phyloP scores from a whole-genome alignment of 2,329 filamentous ascomycete species.

The Pyrenochaeta sp. region DNA sequence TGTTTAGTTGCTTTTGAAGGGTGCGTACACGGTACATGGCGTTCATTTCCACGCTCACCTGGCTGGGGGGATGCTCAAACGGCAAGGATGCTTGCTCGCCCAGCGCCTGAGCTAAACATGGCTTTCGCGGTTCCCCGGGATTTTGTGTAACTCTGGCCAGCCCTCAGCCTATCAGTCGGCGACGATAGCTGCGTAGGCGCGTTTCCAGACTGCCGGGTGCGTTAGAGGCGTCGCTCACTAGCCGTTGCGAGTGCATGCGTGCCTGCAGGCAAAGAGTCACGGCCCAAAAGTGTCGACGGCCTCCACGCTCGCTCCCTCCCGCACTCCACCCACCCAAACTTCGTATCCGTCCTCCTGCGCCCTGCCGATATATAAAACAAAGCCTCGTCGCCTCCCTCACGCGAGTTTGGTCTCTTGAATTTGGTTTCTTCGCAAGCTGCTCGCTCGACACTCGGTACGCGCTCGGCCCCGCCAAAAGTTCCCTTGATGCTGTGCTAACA shows the following conservation, averaged over 20 bases:
- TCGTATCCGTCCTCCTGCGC: constrained; percentile 19
- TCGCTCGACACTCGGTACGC: constrained; percentile 41
- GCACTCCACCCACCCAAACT: constrained; percentile 21
- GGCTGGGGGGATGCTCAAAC: not conserved
- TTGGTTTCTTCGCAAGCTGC: constrained; percentile 26
- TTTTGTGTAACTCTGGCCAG: not conserved
- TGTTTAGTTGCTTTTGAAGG: constrained; percentile 12
- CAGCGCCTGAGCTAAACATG: constrained; percentile 13
- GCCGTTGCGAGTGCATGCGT: constrained; percentile 24
- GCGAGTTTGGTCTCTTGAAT: constrained; percentile 17
- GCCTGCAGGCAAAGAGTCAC: constrained; percentile 38
- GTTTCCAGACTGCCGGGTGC: constrained; percentile 32
- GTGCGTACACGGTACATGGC: constrained; percentile 6
- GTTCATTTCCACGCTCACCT: constrained; percentile 4
- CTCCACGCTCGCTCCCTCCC: constrained; percentile 27
- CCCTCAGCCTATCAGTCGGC: constrained; percentile 23
- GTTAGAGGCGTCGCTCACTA: constrained; percentile 20
- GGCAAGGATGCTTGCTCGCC: constrained; percentile 9
- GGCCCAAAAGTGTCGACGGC: constrained; percentile 29
- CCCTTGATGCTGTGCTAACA: constrained; percentile 33
- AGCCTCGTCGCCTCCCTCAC: constrained; percentile 19
- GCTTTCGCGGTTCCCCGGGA: constrained; percentile 13
- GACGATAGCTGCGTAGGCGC: constrained; percentile 15
- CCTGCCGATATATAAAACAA: constrained; percentile 24
- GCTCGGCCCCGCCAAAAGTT: constrained; percentile 31